Conservation (phyloP, 441 rosid genomes). For the Arabidopsis lyrata region DNA sequence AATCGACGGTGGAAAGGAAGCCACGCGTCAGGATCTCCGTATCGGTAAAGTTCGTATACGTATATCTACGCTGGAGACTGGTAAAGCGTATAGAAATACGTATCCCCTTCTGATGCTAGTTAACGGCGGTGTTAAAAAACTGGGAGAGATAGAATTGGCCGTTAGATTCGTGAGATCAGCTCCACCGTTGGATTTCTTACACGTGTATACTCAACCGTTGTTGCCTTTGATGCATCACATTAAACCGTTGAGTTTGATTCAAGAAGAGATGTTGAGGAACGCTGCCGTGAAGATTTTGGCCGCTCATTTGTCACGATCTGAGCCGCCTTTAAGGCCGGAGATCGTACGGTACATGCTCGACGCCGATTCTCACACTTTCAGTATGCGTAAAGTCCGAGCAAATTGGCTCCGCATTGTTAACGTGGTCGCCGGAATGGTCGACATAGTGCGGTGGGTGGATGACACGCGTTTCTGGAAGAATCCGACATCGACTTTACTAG, state of each 20-base stretch:
- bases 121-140: conserved; percentile 54
- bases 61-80: conserved; percentile 60
- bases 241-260: conserved; percentile 57
- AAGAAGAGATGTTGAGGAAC: conserved; percentile 56
- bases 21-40: conserved; percentile 57
- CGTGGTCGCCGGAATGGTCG: conserved; percentile 51
- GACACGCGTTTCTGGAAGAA: conserved; percentile 69
- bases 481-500: conserved; percentile 61
- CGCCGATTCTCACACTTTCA: conserved; percentile 57
- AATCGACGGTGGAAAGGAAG: conserved; percentile 49
- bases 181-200: conserved; percentile 61
- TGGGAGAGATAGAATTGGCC: conserved; percentile 71
- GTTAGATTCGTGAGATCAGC: conserved; percentile 60
- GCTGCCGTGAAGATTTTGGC: conserved; percentile 55
- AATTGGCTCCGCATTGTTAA: conserved; percentile 69
- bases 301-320: conserved; percentile 59
- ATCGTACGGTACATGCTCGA: conserved; percentile 69
- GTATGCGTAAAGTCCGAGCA: conserved; percentile 68
- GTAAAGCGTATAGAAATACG: conserved; percentile 58
- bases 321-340: conserved; percentile 61
- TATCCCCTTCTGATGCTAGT: conserved; percentile 59
- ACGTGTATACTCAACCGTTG: conserved; percentile 65
- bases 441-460: conserved; percentile 63
- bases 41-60: conserved; percentile 70
- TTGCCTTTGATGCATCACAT: conserved; percentile 67